Conservation (phyloP, 163 green algal genomes). For the Chlamydomonas reinhardtii region DNA sequence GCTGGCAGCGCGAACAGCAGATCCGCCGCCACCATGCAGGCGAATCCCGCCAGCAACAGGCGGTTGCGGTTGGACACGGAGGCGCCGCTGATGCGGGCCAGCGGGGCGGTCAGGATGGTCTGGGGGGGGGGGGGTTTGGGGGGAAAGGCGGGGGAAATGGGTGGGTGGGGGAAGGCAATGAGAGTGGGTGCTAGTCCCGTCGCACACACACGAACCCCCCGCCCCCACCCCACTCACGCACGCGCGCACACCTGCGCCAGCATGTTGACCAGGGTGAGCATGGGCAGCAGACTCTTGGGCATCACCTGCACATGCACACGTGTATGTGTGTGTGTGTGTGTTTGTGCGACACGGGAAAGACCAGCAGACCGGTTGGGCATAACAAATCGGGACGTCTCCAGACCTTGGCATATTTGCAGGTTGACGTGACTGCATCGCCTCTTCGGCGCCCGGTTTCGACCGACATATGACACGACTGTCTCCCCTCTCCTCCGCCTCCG, state of each 20-base stretch:
- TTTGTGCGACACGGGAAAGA: too few species aligned
- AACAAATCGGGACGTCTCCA: too few species aligned
- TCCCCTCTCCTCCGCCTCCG: not conserved
- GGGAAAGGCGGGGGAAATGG: not conserved
- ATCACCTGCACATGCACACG: conserved; percentile 63
- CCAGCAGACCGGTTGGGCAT: too few species aligned
- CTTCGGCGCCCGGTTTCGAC: too few species aligned
- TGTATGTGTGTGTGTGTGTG: not conserved
- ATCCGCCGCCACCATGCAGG: conserved; percentile 80
- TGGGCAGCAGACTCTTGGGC: conserved; percentile 68
- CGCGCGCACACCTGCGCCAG: conserved; percentile 44
- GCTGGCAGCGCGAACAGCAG: conserved; percentile 39
- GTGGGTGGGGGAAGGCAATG: not conserved
- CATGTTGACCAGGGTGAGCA: conserved; percentile 63
- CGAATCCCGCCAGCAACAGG: conserved; percentile 80
- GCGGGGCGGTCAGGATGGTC: conserved; percentile 74
- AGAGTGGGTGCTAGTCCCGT: too few species aligned
- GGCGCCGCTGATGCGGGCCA: conserved; percentile 68
- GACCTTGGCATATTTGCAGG: too few species aligned
- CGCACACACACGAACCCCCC: not conserved
- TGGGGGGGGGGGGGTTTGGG: not conserved
- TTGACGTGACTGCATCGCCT: too few species aligned
- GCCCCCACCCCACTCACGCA: too few species aligned
- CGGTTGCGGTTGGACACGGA: conserved; percentile 72
- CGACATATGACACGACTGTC: too few species aligned